Evolutionary conservation across 192 early-diverging fungal genomes (phyloP).

Genomic region (Diversispora epigaea): DNA sequence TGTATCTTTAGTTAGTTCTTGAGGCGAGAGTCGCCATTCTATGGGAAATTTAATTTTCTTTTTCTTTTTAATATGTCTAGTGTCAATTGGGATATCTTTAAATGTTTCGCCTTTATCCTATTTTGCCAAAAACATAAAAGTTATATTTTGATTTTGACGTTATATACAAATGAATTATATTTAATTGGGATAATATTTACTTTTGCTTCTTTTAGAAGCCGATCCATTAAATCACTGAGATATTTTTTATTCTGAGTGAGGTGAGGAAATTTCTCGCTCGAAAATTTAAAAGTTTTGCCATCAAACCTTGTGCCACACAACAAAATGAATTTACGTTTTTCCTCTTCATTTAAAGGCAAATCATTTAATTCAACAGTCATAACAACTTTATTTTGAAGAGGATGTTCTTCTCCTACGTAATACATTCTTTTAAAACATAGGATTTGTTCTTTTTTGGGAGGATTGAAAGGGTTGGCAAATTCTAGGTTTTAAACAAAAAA

Average conservation of each 20-base stretch:
- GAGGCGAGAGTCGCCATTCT: background rate
- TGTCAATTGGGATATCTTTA: constrained; percentile 28
- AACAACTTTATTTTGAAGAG: constrained; percentile 54
- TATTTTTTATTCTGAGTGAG: constrained; percentile 59
- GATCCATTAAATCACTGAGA: constrained; percentile 51
- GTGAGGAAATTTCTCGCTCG: constrained; percentile 54
- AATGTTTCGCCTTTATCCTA: constrained; percentile 22
- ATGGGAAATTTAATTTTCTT: background rate
- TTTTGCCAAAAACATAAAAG: background rate
- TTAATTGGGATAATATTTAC: background rate
- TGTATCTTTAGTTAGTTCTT: background rate
- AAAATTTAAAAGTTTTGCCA: constrained; percentile 55
- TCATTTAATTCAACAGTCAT: constrained; percentile 49
- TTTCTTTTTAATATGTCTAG: constrained; percentile 22
- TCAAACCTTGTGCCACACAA: constrained; percentile 61
- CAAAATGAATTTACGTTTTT: constrained; percentile 63
- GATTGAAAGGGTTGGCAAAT: constrained; percentile 53
- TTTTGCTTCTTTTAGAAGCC: constrained; percentile 60
- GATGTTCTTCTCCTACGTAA: constrained; percentile 51
- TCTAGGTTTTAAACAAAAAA: constrained; percentile 36
- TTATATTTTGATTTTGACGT: background rate
- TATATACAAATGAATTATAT: background rate
- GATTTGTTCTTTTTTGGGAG: constrained; percentile 48
- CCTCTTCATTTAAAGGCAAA: constrained; percentile 44
- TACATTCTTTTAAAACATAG: constrained; percentile 51